phyloP scores from a whole-genome alignment of 768 basidiomycete species.

The Suillus lakei region DNA sequence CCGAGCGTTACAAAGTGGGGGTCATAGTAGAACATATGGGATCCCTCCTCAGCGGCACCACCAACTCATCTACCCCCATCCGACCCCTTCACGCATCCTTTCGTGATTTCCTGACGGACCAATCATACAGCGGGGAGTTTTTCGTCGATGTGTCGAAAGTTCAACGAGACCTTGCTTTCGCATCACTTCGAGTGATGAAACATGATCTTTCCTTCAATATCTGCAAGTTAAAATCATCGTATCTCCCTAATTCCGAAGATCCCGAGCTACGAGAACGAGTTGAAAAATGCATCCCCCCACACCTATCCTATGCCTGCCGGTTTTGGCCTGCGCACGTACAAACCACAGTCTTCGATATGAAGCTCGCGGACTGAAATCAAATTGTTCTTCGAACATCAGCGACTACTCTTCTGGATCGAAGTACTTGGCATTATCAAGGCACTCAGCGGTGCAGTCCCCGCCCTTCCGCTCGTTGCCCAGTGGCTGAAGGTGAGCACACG shows the following conservation, averaged over 20 bases:
- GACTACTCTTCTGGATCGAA: constrained; percentile 45
- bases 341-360: constrained; percentile 13
- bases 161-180: constrained; percentile 24
- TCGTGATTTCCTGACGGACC: constrained; percentile 36
- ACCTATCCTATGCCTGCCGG: constrained; percentile 41
- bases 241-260: constrained; percentile 32
- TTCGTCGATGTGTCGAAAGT: constrained; percentile 15
- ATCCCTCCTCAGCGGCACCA: constrained; percentile 26
- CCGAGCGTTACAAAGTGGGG: constrained; percentile 11
- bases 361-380: constrained; percentile 21
- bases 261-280: constrained; percentile 22
- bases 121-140: constrained; percentile 27
- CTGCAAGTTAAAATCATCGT: constrained; percentile 40
- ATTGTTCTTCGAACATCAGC: constrained; percentile 24
- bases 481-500: background rate
- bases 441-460: background rate
- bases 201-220: constrained; percentile 44
- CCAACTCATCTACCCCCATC: constrained; percentile 23
- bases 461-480: background rate
- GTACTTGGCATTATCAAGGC: constrained; percentile 30
- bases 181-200: constrained; percentile 37
- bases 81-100: constrained; percentile 42
- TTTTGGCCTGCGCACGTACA: constrained; percentile 41
- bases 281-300: constrained; percentile 28
- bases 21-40: constrained; percentile 25